Conservation (phyloP, 2,329 filamentous ascomycete genomes). For the Fusarium aywerte region DNA sequence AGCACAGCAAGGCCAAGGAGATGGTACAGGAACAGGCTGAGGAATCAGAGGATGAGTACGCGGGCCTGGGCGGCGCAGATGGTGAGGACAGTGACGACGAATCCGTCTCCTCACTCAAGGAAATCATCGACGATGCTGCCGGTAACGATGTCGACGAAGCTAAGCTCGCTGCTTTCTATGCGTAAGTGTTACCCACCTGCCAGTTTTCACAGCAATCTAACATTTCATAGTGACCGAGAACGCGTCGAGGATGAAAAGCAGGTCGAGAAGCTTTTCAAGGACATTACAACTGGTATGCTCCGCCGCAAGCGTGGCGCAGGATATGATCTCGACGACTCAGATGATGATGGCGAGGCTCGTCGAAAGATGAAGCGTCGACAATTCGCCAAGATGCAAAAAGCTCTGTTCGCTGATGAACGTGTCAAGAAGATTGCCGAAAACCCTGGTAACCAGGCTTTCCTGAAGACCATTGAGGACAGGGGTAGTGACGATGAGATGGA, state of each 20-base stretch:
- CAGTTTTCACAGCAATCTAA: conserved; percentile 20
- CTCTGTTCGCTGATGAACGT: conserved; percentile 87
- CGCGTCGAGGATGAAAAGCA: conserved; percentile 85
- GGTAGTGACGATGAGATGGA: conserved; percentile 81
- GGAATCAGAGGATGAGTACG: conserved; percentile 98
- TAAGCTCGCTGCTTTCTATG: conserved; percentile 85
- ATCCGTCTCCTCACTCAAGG: conserved; percentile 74
- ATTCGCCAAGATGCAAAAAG: conserved; percentile 91
- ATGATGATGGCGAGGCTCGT: conserved; percentile 83
- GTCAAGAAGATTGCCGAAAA: conserved; percentile 91
- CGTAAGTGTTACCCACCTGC: conserved; percentile 69
- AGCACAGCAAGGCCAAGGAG: conserved; percentile 85
- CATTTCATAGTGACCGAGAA: conserved; percentile 73
- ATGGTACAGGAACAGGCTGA: conserved; percentile 95
- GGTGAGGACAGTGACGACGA: conserved; percentile 87
- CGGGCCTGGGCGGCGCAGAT: conserved; percentile 88
- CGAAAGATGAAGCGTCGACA: conserved; percentile 86
- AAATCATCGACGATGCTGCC: conserved; percentile 90
- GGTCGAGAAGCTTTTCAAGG: conserved; percentile 90
- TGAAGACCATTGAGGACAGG: conserved; percentile 87
- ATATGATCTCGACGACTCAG: conserved; percentile 88
- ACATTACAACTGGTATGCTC: conserved; percentile 89
- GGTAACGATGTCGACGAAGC: conserved; percentile 82
- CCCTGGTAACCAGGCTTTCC: conserved; percentile 88
- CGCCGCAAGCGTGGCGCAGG: conserved; percentile 85